Percentiles rank a stretch among this genome's conserved stretches.
Evolutionary conservation across 768 basidiomycete species (phyloP).

Genomic region (Lactarius sp.): DNA sequence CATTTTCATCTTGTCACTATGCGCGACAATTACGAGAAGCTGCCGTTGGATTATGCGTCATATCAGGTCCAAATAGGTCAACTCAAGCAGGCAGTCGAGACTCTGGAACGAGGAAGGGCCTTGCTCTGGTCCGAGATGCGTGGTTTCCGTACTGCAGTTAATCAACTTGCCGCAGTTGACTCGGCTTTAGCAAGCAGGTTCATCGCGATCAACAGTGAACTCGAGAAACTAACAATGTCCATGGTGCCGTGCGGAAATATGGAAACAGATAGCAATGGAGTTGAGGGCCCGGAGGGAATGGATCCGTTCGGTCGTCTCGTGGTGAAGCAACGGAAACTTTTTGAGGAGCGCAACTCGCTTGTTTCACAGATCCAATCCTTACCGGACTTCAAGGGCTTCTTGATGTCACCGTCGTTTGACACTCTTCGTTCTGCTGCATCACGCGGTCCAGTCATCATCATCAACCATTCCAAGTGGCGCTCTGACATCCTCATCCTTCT

Average conservation of each 20-base stretch:
- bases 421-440: background rate
- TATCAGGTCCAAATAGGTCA: background rate
- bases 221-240: background rate
- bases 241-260: background rate
- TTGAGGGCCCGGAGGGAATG: background rate
- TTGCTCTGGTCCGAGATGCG: constrained; percentile 19
- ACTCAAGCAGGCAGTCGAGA: background rate
- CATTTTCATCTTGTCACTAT: background rate
- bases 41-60: too few species aligned
- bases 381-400: background rate
- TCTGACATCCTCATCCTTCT: constrained; percentile 13
- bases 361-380: background rate
- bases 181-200: background rate
- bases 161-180: background rate
- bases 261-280: background rate
- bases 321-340: background rate
- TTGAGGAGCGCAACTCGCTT: background rate
- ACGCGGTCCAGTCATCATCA: constrained; percentile 4
- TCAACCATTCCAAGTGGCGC: constrained; percentile 1
- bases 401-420: background rate
- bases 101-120: constrained; percentile 16
- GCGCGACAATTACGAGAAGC: too few species aligned
- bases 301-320: background rate
- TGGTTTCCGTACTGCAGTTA: background rate
- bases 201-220: background rate